These are phyloP conservation scores for Phytopythium kandeliae DNA, from an alignment of 352 stramenopile genomes.

Conservation along the genomic window DNA sequence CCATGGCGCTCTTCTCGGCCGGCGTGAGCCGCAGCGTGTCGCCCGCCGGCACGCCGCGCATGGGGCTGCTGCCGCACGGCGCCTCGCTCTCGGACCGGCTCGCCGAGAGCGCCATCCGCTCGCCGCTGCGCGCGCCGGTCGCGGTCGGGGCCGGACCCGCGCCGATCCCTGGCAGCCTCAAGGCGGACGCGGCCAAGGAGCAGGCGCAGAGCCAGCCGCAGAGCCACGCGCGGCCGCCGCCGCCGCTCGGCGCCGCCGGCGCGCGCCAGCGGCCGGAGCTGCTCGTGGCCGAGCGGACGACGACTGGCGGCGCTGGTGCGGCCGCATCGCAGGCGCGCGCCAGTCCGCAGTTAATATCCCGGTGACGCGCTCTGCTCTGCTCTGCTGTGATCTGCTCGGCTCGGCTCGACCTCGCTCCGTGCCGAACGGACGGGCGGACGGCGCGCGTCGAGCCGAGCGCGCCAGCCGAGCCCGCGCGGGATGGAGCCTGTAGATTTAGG, in stretches of 20 bases:
- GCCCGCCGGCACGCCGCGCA: slow-evolving; percentile 17
- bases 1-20: slow-evolving; percentile 30
- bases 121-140: slow-evolving; percentile 4
- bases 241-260: too few relatives aligned
- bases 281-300: slow-evolving; percentile 32
- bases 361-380: too few relatives aligned
- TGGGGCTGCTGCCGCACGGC: slow-evolving; percentile 21
- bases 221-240: too few relatives aligned
- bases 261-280: slow-evolving; percentile 28
- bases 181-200: slow-evolving; percentile 4
- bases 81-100: slow-evolving; percentile 12
- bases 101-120: slow-evolving; percentile 8
- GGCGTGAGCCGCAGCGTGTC: slow-evolving; percentile 17
- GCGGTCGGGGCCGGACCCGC: not conserved
- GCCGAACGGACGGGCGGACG: too few relatives aligned
- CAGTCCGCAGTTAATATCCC: slow-evolving; percentile 3
- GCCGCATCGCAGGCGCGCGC: not conserved
- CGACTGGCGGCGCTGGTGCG: too few relatives aligned
- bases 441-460: too few relatives aligned
- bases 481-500: too few relatives aligned
- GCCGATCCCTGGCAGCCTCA: slow-evolving; percentile 9
- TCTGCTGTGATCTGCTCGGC: too few relatives aligned
- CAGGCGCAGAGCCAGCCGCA: too few relatives aligned
- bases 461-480: too few relatives aligned
- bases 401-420: too few relatives aligned